These are phyloP conservation scores for Neoconidiobolus thromboides DNA, from an alignment of 371 early-diverging fungal species.

Conservation along the genomic window DNA sequence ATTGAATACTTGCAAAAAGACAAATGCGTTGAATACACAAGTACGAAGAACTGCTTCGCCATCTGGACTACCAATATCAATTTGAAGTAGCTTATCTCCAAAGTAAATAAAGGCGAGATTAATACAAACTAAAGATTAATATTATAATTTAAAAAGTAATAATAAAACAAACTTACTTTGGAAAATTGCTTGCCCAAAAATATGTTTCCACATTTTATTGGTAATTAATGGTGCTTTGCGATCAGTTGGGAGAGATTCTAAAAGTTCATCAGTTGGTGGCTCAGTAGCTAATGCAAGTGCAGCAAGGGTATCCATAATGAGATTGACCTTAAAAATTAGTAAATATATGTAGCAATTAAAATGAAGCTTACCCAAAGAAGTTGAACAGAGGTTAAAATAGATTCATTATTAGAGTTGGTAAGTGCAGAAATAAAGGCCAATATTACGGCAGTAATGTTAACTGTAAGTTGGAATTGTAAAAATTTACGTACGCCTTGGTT, in stretches of 20 bases:
- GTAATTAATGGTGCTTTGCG: constrained; percentile 40
- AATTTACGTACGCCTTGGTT: constrained; percentile 64
- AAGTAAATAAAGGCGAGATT: constrained; percentile 30
- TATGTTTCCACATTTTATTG: constrained; percentile 52
- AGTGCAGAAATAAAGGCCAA: constrained; percentile 44
- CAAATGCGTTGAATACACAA: constrained; percentile 57
- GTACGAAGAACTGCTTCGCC: constrained; percentile 22
- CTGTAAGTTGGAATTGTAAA: constrained; percentile 58
- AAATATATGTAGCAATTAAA: no score
- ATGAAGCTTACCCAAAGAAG: constrained; percentile 30
- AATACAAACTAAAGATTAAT: constrained; percentile 13
- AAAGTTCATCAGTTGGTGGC: constrained; percentile 36
- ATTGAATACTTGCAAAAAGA: constrained; percentile 60
- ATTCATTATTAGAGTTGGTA: constrained; percentile 18
- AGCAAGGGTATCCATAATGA: constrained; percentile 66
- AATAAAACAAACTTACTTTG: constrained; percentile 12
- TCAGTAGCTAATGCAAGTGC: constrained; percentile 61
- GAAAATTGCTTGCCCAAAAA: constrained; percentile 35
- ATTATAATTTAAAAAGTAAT: no score
- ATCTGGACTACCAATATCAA: constrained; percentile 2
- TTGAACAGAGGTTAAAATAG: constrained; percentile 49
- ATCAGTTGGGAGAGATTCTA: constrained; percentile 36
- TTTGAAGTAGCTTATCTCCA: constrained; percentile 9
- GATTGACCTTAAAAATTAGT: constrained; percentile 21
- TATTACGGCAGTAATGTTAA: constrained; percentile 50